These are phyloP conservation scores for Asterionellopsis glacialis DNA, from an alignment of 108 stramenopile species.

Conservation along the genomic window DNA sequence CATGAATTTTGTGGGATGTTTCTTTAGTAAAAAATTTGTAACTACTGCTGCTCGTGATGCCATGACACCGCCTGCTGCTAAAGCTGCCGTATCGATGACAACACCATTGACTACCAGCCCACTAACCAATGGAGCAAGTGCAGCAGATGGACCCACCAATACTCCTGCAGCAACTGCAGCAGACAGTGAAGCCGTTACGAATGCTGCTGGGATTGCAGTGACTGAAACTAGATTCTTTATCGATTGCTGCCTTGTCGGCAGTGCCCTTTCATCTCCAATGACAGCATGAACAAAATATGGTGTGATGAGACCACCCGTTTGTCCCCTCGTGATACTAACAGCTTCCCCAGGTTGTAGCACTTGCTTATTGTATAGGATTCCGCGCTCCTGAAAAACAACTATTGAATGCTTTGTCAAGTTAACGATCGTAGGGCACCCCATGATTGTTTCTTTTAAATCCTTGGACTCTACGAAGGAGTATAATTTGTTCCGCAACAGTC, in stretches of 20 bases:
- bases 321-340: constrained; percentile 21
- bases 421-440: constrained; percentile 26
- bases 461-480: too few relatives aligned
- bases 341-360: constrained; percentile 41
- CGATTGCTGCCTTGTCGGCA: constrained; percentile 27
- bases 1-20: constrained; percentile 36
- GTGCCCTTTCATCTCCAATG: constrained; percentile 33
- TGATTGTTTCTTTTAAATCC: too few relatives aligned
- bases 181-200: constrained; percentile 25
- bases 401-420: constrained; percentile 37
- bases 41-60: constrained; percentile 27
- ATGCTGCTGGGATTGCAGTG: constrained; percentile 41
- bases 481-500: too few relatives aligned
- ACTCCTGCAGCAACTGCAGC: constrained; percentile 35
- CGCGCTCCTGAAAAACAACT: constrained; percentile 50
- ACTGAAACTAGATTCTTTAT: constrained; percentile 27
- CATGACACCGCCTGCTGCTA: constrained; percentile 37
- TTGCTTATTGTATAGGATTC: constrained; percentile 35
- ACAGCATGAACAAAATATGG: constrained; percentile 39
- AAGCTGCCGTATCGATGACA: constrained; percentile 39
- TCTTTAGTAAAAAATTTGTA: constrained; percentile 19
- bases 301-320: constrained; percentile 26
- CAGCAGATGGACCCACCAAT: constrained; percentile 36
- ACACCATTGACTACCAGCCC: constrained; percentile 44
- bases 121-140: constrained; percentile 36